Evolutionary conservation across 2,329 filamentous ascomycete genomes (phyloP).

Genomic region (Cladophialophora psammophila): DNA sequence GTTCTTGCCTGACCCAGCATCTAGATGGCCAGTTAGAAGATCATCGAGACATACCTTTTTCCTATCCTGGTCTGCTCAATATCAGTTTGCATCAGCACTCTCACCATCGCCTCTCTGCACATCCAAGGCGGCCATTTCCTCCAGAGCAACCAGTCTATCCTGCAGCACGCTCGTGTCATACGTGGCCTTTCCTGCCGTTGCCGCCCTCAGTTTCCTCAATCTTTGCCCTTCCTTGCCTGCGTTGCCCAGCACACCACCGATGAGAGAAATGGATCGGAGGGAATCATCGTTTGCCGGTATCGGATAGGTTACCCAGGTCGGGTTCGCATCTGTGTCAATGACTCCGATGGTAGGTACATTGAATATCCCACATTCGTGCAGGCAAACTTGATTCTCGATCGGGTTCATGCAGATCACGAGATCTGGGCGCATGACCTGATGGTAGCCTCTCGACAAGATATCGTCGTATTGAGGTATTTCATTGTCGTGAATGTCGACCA

Average conservation of each 20-base stretch:
- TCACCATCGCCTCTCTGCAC: constrained; percentile 23
- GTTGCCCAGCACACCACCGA: constrained; percentile 83
- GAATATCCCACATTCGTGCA: constrained; percentile 89
- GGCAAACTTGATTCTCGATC: constrained; percentile 84
- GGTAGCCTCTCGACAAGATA: constrained; percentile 64
- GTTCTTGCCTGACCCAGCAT: neutral
- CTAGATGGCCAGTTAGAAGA: neutral
- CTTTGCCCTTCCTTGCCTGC: constrained; percentile 80
- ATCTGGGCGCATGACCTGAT: constrained; percentile 79
- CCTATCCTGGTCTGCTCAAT: neutral
- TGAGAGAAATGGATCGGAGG: constrained; percentile 79
- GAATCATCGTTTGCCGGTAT: constrained; percentile 98
- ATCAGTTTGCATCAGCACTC: constrained; percentile 1
- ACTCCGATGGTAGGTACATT: constrained; percentile 93
- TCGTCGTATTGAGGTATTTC: constrained; percentile 67
- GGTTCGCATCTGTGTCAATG: constrained; percentile 91
- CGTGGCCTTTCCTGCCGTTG: constrained; percentile 64
- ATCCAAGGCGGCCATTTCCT: constrained; percentile 34
- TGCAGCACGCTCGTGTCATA: constrained; percentile 52
- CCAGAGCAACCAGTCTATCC: constrained; percentile 36
- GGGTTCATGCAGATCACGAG: constrained; percentile 93
- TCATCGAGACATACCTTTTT: neutral
- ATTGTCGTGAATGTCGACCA: constrained; percentile 78
- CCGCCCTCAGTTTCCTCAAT: constrained; percentile 69
- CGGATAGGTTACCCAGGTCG: constrained; percentile 92